These are phyloP conservation scores for Chloris gayana DNA, from an alignment of 176 grass and related monocot genomes.

Conservation along the genomic window DNA sequence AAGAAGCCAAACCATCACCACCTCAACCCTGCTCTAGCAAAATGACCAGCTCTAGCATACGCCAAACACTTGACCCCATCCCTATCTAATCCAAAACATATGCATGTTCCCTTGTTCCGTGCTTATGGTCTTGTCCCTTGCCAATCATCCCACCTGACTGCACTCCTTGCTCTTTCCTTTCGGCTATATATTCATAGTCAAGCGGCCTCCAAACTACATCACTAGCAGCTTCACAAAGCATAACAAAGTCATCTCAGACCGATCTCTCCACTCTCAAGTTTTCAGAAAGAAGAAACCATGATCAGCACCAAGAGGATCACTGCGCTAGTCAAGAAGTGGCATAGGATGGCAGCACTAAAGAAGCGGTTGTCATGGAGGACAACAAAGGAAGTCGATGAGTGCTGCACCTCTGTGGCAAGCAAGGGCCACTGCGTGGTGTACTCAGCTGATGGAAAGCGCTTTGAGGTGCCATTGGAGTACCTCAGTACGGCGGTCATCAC, in stretches of 20 bases:
- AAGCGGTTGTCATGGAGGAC: slow-evolving; percentile 24
- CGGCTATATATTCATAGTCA: slow-evolving; percentile 16
- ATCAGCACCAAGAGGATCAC: slow-evolving; percentile 37
- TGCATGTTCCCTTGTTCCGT: slow-evolving; percentile 25
- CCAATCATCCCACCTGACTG: not conserved
- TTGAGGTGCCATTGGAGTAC: slow-evolving; percentile 50
- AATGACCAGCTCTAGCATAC: not conserved
- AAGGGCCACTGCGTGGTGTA: slow-evolving; percentile 56
- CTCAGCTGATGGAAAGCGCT: slow-evolving; percentile 21
- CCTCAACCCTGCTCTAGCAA: too few species aligned
- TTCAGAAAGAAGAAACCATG: slow-evolving; percentile 25
- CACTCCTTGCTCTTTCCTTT: not conserved
- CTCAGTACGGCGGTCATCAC: slow-evolving; percentile 29
- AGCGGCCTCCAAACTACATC: slow-evolving; percentile 11
- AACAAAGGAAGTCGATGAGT: not conserved
- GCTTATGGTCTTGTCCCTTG: slow-evolving; percentile 42
- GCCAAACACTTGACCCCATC: slow-evolving; percentile 36
- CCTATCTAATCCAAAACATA: slow-evolving; percentile 28
- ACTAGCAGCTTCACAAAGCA: slow-evolving; percentile 15
- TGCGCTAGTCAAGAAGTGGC: slow-evolving; percentile 41
- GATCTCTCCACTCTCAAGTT: not conserved
- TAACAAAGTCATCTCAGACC: not conserved
- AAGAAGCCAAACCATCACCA: too few species aligned
- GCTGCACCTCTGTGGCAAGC: not conserved
- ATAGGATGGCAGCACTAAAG: slow-evolving; percentile 47